phyloP scores from a whole-genome alignment of 495 filamentous ascomycete species.

The Neurospora sp. region DNA sequence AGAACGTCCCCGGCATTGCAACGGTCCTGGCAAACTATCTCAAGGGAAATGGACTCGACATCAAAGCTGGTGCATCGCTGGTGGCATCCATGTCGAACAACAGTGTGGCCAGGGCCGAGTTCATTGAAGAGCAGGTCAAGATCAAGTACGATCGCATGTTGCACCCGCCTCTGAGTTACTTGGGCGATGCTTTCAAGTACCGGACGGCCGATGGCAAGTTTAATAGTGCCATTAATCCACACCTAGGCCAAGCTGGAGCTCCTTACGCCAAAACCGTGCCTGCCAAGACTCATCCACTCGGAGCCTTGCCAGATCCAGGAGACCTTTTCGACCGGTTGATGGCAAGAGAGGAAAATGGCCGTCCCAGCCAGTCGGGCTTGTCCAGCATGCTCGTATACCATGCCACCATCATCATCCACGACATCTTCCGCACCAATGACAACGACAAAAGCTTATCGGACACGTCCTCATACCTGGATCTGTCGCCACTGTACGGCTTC shows the following conservation, averaged over 20 bases:
- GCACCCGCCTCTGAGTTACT: slow-evolving; percentile 11
- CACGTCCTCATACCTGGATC: slow-evolving; percentile 71
- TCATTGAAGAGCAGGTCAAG: slow-evolving; percentile 9
- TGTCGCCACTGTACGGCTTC: slow-evolving; percentile 73
- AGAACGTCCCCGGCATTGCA: background rate
- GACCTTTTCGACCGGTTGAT: slow-evolving; percentile 65
- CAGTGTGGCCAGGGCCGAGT: background rate
- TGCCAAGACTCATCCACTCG: slow-evolving; percentile 32
- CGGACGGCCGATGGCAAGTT: slow-evolving; percentile 60
- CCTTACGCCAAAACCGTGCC: slow-evolving; percentile 64
- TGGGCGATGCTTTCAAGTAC: slow-evolving; percentile 30
- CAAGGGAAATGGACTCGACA: background rate
- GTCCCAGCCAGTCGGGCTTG: slow-evolving; percentile 59
- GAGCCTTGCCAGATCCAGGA: slow-evolving; percentile 58
- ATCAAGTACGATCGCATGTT: slow-evolving; percentile 9
- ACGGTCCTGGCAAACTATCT: background rate
- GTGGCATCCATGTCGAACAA: slow-evolving; percentile 3
- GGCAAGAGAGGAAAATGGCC: slow-evolving; percentile 44
- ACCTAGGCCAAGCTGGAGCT: slow-evolving; percentile 45
- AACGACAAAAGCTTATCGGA: slow-evolving; percentile 25
- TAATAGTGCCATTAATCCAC: slow-evolving; percentile 55
- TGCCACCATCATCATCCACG: slow-evolving; percentile 74
- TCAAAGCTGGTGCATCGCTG: background rate
- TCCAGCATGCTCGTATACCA: slow-evolving; percentile 80
- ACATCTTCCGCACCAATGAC: slow-evolving; percentile 35